These are phyloP conservation scores for Boletus insuetus DNA, from an alignment of 768 basidiomycete genomes.

Conservation along the genomic window DNA sequence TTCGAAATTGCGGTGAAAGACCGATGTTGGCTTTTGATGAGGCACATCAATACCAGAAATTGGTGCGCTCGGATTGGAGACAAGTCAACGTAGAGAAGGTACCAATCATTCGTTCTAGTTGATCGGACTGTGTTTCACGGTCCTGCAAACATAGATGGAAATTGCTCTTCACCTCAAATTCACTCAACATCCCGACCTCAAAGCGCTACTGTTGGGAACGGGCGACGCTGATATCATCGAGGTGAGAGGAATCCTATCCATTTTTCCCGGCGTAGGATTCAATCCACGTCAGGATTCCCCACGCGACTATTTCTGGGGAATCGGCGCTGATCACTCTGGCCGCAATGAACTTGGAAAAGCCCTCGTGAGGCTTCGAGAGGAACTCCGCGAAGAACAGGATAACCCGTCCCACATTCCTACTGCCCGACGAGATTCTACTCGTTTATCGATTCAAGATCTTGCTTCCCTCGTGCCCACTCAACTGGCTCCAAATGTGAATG, in stretches of 20 bases:
- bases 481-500: neutral
- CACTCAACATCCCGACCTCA: conserved; percentile 61
- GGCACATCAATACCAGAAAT: conserved; percentile 61
- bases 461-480: conserved; percentile 19
- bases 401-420: conserved; percentile 27
- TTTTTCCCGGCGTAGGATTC: neutral
- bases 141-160: conserved; percentile 54
- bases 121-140: neutral
- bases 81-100: conserved; percentile 67
- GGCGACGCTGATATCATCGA: conserved; percentile 68
- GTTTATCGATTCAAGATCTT: conserved; percentile 33
- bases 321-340: conserved; percentile 61
- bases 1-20: conserved; percentile 59
- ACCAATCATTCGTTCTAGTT: neutral
- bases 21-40: conserved; percentile 67
- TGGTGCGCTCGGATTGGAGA: conserved; percentile 65
- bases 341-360: conserved; percentile 75
- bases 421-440: conserved; percentile 27
- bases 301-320: conserved; percentile 78
- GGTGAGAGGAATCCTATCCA: conserved; percentile 35
- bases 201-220: conserved; percentile 58
- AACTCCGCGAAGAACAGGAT: conserved; percentile 40
- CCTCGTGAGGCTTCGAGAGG: conserved; percentile 57
- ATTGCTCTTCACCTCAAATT: conserved; percentile 65
- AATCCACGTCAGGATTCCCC: conserved; percentile 54